Conservation (phyloP, 78 protist genomes). For the Chrysochromulina tobinii region DNA sequence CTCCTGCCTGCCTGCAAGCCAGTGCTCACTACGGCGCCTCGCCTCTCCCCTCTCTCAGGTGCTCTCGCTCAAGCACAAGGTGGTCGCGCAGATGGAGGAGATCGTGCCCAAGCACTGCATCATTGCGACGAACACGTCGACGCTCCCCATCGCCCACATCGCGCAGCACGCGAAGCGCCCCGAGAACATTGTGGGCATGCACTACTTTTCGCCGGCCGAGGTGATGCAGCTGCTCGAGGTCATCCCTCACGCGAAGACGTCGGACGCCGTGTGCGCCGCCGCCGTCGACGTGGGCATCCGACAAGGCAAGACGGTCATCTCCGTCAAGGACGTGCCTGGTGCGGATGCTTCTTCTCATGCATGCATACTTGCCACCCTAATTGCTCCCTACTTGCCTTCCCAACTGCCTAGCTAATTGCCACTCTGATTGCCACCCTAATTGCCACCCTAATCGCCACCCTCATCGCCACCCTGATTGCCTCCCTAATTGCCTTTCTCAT, state of each 20-base stretch:
- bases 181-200: constrained; percentile 80
- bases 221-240: constrained; percentile 84
- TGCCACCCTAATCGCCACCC: too few species aligned
- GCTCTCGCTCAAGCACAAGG: constrained; percentile 65
- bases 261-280: constrained; percentile 41
- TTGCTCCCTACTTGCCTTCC: too few species aligned
- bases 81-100: constrained; percentile 17
- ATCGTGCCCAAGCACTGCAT: constrained; percentile 18
- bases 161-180: constrained; percentile 65
- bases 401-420: too few species aligned
- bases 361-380: too few species aligned
- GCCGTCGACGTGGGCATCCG: constrained; percentile 67
- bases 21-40: too few species aligned
- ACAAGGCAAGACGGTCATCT: constrained; percentile 82
- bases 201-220: constrained; percentile 85
- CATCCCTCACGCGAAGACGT: constrained; percentile 62
- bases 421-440: too few species aligned
- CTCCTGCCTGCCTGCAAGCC: too few species aligned
- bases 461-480: too few species aligned
- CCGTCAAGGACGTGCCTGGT: constrained; percentile 82
- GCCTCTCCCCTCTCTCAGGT: neutral
- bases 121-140: constrained; percentile 85
- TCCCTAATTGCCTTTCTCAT: too few species aligned
- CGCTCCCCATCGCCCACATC: constrained; percentile 74
- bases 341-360: too few species aligned